A percentile compares a stretch with the other conserved stretches of the same genome.
Conservation (phyloP, 2,329 filamentous ascomycete genomes). For the Lasiodiplodia sp. region DNA sequence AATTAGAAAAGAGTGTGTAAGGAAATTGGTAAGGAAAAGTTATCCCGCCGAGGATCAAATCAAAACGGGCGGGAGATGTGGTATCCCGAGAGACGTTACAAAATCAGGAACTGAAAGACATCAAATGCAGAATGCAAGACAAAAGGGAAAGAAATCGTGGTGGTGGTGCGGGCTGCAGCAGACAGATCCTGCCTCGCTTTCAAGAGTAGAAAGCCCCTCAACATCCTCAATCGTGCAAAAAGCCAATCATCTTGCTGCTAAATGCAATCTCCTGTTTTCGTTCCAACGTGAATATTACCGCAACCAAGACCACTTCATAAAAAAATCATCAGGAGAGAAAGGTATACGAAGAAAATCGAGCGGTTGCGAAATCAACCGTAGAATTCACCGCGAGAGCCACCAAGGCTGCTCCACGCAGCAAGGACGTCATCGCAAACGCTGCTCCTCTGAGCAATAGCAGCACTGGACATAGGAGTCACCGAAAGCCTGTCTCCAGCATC, state of each 20-base stretch:
- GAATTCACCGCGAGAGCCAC: constrained; percentile 39
- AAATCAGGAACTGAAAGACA: neutral
- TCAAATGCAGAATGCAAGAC: neutral
- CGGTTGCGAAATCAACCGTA: neutral
- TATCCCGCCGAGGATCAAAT: neutral
- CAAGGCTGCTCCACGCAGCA: constrained; percentile 56
- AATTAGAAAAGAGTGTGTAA: neutral
- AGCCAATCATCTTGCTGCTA: neutral
- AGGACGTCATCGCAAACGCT: constrained; percentile 57
- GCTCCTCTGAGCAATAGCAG: constrained; percentile 35
- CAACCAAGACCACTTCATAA: neutral
- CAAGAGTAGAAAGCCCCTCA: neutral
- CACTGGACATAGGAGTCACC: neutral
- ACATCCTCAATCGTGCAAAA: neutral
- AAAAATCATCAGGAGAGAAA: neutral
- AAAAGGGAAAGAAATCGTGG: neutral
- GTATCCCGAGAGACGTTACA: constrained; percentile 17
- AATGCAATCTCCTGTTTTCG: neutral
- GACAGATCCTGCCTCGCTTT: neutral
- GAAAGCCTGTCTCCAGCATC: constrained; percentile 3
- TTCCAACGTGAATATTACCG: constrained; percentile 11
- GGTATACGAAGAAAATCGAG: neutral
- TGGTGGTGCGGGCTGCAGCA: neutral
- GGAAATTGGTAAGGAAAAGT: neutral
- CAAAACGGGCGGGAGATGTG: neutral